phyloP scores from a whole-genome alignment of 2,329 filamentous ascomycete species.

The Trichoderma gracile region DNA sequence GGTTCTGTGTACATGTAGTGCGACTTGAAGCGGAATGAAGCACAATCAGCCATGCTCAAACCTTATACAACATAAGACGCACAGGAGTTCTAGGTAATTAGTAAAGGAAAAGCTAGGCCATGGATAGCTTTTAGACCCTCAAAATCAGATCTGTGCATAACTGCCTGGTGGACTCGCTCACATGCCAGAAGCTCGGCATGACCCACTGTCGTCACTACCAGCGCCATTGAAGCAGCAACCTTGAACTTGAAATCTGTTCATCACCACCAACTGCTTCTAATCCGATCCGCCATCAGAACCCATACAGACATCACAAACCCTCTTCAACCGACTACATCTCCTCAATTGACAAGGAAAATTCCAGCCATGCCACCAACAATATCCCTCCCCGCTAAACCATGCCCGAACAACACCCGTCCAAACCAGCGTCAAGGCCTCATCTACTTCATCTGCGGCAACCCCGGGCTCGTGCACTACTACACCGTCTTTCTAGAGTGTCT shows the following conservation, averaged over 20 bases:
- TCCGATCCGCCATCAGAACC: background rate
- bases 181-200: background rate
- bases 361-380: slow-evolving; percentile 33
- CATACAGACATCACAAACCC: background rate
- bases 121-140: no score
- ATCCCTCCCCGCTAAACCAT: slow-evolving; percentile 36
- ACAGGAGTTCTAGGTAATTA: no score
- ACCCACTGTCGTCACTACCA: background rate
- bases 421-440: slow-evolving; percentile 51
- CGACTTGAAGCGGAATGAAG: no score
- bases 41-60: no score
- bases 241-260: no score
- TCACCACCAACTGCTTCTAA: background rate
- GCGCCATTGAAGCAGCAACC: background rate
- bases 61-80: no score
- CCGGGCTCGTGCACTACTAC: slow-evolving; percentile 75
- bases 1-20: no score
- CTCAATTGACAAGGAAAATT: no score
- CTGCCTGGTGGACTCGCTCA: no score
- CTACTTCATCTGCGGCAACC: slow-evolving; percentile 76
- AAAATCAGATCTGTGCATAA: no score
- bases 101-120: no score
- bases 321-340: background rate
- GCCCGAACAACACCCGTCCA: slow-evolving; percentile 19
- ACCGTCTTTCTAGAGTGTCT: slow-evolving; percentile 63